Evolutionary conservation across 345 rosid species (phyloP), one percentile per base, ranked within the genome.

Genomic region (Acer negundo): DNA sequence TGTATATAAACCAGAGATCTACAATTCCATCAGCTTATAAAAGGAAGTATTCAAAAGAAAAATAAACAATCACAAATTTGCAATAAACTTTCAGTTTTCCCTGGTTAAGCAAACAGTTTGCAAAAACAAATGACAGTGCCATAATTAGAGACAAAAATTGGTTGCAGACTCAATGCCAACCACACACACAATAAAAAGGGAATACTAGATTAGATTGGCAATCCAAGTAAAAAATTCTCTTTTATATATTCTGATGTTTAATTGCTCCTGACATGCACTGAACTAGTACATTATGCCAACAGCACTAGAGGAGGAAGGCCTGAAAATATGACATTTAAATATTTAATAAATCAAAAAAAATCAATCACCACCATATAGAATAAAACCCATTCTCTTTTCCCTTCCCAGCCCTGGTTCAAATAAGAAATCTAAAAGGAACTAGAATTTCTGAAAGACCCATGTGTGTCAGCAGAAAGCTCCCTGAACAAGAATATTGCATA

Each of bases 31-130:
- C 10, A 69, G 40, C 22, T 67, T n/a, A 42, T 2, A 66, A 26
- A 11, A 44, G 44, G 38, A 73, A 61, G 35, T 47, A 11, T 38
- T 6, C 24, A 72, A 16, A 61, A 24, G 8, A 66, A 19, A 67
- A 10, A 42, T 19, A 67, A 40, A 42, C 7, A 38, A 40, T 16
- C 3, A 65, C 19, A 35, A 35, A 35, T 35, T 35, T 35, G 6
- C 38, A 16, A 10, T 28, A 9, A 16, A 65, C 1, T 65, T 71
- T 40, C 38, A 47, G 28, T 42, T 4, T 24, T 58, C 58, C 62
- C 70, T 46, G 62, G 70, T 70, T 13, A 17, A 17, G 69, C 46
- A 35, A 65, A 65, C 69, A 65, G 19, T 65, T 65, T 67, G 51
- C 51, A 9, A 2, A 67, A 67, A 20, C 40, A 9, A 17, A 7